Percentiles rank a stretch among this genome's conserved stretches.
Conservation (phyloP, 345 rosid species). For the Eucalyptus cladocalyx region DNA sequence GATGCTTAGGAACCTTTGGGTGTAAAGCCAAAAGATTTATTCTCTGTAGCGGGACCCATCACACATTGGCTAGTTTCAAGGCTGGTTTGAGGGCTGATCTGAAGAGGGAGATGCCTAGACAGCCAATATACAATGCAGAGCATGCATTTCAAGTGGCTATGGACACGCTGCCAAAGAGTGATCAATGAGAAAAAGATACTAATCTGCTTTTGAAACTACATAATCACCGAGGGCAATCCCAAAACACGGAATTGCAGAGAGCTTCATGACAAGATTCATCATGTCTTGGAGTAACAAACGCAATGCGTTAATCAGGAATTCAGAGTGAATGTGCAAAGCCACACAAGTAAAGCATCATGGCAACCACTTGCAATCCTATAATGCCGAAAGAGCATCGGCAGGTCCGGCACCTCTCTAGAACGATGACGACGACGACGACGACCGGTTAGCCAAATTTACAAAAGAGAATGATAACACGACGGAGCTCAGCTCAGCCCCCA, state of each 20-base stretch:
- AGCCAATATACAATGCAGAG: neutral
- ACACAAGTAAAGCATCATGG: neutral
- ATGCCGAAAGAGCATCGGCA: neutral
- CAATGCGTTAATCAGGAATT: neutral
- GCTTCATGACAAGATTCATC: neutral
- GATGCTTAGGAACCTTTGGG: neutral
- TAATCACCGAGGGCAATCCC: neutral
- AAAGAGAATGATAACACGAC: neutral
- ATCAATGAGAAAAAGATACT: neutral
- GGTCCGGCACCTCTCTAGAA: neutral
- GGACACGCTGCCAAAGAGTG: neutral
- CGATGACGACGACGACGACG: neutral
- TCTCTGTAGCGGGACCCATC: neutral
- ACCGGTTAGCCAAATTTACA: neutral
- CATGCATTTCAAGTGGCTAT: neutral
- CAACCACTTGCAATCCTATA: neutral
- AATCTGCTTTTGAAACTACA: neutral
- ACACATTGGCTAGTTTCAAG: neutral
- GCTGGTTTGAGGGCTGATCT: neutral
- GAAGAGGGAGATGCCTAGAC: neutral
- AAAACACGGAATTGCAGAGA: neutral
- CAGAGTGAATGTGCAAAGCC: neutral
- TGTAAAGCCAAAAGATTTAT: neutral
- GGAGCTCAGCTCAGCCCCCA: neutral
- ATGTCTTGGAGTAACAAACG: neutral